A percentile compares a stretch with the other conserved stretches of the same genome.
Conservation (phyloP, 176 grass and related monocot genomes). For the Phragmites australis region DNA sequence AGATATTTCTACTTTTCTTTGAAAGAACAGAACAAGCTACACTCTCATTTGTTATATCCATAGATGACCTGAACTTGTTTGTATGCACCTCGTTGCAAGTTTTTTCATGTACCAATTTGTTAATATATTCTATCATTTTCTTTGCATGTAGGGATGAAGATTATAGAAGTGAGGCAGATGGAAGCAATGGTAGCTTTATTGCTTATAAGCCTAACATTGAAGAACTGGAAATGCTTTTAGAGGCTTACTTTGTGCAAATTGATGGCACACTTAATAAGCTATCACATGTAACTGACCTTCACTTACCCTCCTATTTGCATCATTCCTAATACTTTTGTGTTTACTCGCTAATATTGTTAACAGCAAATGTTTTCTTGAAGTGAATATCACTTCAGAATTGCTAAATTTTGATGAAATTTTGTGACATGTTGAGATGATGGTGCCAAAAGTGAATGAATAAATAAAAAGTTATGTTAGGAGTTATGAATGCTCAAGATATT, state of each 20-base stretch:
- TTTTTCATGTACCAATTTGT: slow-evolving; percentile 11
- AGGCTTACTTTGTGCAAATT: slow-evolving; percentile 94
- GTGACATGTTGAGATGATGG: neutral
- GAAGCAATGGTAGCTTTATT: slow-evolving; percentile 64
- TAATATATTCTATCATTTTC: slow-evolving; percentile 6
- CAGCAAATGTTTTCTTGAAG: neutral
- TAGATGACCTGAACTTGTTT: neutral
- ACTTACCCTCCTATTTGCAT: slow-evolving; percentile 7
- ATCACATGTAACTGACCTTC: slow-evolving; percentile 63
- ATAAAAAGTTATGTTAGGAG: neutral
- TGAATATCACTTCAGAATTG: neutral
- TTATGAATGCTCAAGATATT: neutral
- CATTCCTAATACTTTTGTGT: neutral
- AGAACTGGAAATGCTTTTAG: slow-evolving; percentile 92
- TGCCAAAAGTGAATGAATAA: neutral
- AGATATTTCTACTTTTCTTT: slow-evolving; percentile 20
- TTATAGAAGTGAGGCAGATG: slow-evolving; percentile 52
- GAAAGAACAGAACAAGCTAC: neutral
- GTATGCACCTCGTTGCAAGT: slow-evolving; percentile 2
- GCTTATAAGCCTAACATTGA: slow-evolving; percentile 80
- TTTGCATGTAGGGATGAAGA: slow-evolving; percentile 65
- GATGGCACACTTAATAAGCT: slow-evolving; percentile 90
- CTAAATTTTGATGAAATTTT: neutral
- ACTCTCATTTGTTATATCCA: neutral
- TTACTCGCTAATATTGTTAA: neutral